Base-by-base conservation (phyloP, 352 stramenopile genomes). In the Plasmopara viticola region DNA sequence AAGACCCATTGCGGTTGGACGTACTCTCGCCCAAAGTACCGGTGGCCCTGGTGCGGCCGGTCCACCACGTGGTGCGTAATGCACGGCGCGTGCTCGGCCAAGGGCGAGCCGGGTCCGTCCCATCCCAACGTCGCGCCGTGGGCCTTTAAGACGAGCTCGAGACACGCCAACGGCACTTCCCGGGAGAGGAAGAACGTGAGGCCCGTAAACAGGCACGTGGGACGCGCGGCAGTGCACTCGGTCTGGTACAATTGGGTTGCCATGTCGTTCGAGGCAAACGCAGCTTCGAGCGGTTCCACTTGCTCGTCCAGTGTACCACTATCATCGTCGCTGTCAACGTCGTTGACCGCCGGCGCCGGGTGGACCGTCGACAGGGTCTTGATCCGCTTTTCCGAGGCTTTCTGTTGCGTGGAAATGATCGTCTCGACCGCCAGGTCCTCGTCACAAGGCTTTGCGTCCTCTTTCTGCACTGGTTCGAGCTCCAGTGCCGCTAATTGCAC, bases 1-100 rank as follows among this genome's bases (percentile, higher is more conserved):
- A 99, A 95, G 20, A 99, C 78, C 97, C 97, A 99, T 70, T 99
- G 97, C 33, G 97, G 97, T 78, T 99, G 97, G 40, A 99, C 82
- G 60, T 97, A 99, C 71, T 99, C 97, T 61, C 95, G 82, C 60
- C 81, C 90, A 39, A 91, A 91, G 69, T 94, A 91, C 4, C 70
- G 83, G 51, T 94, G 73, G 12, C 86, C 85, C 31, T 97, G 85
- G 48, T 96, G 91, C 9, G 89, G 90, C 18, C 95, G 86, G 65
- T 99, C 96, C 61, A 97, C 89, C 47, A 99, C 66, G 67, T 99
- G 92, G 78, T 99, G 97, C 38, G 97, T 99, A 59, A 99, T 98
- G 34, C 75, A 78, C 29, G 86, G 53, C 68, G 97, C 96, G 51
- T 91, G 87, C 46, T 89, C 84, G 5, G 56, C 60, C 61, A 97